Base-by-base conservation (phyloP, 2,329 filamentous ascomycete genomes). In the Cladosporium sp. region DNA sequence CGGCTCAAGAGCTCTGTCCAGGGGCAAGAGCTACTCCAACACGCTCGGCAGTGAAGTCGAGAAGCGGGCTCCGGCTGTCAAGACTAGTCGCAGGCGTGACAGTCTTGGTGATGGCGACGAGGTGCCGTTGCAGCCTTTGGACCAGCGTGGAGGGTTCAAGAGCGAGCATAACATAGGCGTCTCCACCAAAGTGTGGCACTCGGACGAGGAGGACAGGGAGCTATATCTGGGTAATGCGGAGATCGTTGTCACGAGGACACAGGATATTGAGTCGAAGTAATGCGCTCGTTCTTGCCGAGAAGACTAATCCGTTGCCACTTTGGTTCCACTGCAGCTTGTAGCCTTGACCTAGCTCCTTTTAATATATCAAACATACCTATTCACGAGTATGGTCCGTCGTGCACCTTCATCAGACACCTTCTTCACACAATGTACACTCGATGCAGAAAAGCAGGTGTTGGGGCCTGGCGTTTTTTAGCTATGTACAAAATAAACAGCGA, bases 1-100 rank as follows among this genome's bases (percentile, higher is more conserved):
- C 15, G 38, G 55, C 21, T 58, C 55, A 12, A 41, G 55, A 41
- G 32, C n/a, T 24, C 38, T 58, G 32, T 58, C 34, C n/a, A 58
- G 55, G 14, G 55, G 55, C n/a, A 41, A 38, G 34, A 28, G 7
- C 6, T 24, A 58, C 34, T 36, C 30, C 7, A 7, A 18, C 4
- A 58, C 21, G 3, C 38, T 36, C 30, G 24, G 34, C 30, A 36
- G 30, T n/a, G 21, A 26, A 12, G 15, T 34, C 21, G 55, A 58
- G 30, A 58, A 58, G 32, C 55, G 30, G 11, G 15, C 11, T 2
- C 6, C 30, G 30, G 21, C 21, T 7, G n/a, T 26, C 34, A 58
- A 24, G 24, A 24, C 38, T 12, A 58, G 24, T 24, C 32, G 32
- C 14, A 36, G 32, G 8, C 34, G 32, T 21, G 24, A 14, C 6